Evolutionary conservation across 768 basidiomycete species (phyloP).

Genomic region (Phaffia tasmanica): DNA sequence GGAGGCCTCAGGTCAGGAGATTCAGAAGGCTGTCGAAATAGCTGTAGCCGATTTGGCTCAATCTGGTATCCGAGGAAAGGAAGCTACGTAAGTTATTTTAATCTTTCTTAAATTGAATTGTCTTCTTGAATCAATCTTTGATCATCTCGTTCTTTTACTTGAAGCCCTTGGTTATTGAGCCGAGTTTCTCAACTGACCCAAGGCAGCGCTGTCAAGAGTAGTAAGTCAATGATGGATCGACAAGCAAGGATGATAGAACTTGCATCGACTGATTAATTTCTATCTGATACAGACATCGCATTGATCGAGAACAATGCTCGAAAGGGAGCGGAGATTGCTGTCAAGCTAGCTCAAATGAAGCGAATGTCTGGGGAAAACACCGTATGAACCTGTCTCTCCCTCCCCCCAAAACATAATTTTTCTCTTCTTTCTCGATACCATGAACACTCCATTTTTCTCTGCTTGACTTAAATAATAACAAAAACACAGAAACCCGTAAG

Average conservation of each 20-base stretch:
- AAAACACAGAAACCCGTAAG: neutral
- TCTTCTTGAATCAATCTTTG: neutral
- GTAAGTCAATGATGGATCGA: slow-evolving; percentile 41
- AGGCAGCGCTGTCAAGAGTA: slow-evolving; percentile 58
- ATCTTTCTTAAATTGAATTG: neutral
- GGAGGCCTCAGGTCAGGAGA: slow-evolving; percentile 52
- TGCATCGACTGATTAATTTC: neutral
- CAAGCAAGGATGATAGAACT: slow-evolving; percentile 5
- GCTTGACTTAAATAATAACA: neutral
- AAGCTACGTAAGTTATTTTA: slow-evolving; percentile 49
- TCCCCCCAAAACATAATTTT: neutral
- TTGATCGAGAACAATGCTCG: slow-evolving; percentile 78
- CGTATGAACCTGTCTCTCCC: neutral
- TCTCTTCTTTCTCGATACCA: neutral
- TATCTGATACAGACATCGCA: slow-evolving; percentile 54
- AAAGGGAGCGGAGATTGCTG: slow-evolving; percentile 47
- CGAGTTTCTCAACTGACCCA: slow-evolving; percentile 70
- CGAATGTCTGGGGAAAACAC: neutral
- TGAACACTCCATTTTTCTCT: neutral
- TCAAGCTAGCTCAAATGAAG: slow-evolving; percentile 22
- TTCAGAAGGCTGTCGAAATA: slow-evolving; percentile 61
- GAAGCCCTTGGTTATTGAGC: slow-evolving; percentile 67
- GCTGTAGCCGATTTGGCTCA: slow-evolving; percentile 74
- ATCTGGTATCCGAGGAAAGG: slow-evolving; percentile 75
- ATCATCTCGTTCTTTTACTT: neutral